Evolutionary conservation across 352 stramenopile genomes (phyloP), one percentile per base, ranked within the genome.

Genomic region (Pythium dissimile): DNA sequence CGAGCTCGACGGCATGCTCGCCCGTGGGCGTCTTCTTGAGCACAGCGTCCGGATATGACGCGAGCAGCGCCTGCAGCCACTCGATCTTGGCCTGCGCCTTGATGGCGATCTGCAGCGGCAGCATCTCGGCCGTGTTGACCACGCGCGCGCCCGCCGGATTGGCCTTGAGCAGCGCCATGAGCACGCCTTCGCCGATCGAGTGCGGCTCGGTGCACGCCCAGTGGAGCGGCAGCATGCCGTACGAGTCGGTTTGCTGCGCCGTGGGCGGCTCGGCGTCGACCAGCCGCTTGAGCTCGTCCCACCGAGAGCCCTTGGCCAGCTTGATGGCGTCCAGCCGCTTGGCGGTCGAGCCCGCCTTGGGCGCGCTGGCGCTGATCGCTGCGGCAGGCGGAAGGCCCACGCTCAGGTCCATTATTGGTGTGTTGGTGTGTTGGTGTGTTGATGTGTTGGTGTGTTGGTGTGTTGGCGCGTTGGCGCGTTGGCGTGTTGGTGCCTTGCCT

Each of bases 31-130:
- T 67, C 49, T 92, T 87, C 62, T 86, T 86, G 42, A 91, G 66
- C 47, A 92, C 81, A 1, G 85, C 85, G 48, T 95, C 83, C 15
- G 85, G 83, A 50, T 88, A 92, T 32, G 79, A 90, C 15, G 83
- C 85, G 23, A 95, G 64, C 37, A 95, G 67, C 52, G 83, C 83
- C 59, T 95, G 85, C 21, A 95, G 66, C 83, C 83, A 93, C 65
- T 95, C 84, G 65, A 93, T 89, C 46, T 86, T 88, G 38, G 80
- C 83, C 54, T 95, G 80, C 7, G 83, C 83, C 62, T 93, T 92
- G 67, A 93, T 91, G 13, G 85, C 85, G 56, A 95, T 95, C 69
- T 95, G 85, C 34, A 95, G 68, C 43, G 85, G 85, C 21, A 95
- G 60, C 80, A 92, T 89, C 67, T 89, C 84, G 52, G 81, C 85